A percentile compares a stretch with the other conserved stretches of the same genome.
These are phyloP conservation scores for Daldinia vernicosa DNA, from an alignment of 495 filamentous ascomycete genomes.

Conservation along the genomic window DNA sequence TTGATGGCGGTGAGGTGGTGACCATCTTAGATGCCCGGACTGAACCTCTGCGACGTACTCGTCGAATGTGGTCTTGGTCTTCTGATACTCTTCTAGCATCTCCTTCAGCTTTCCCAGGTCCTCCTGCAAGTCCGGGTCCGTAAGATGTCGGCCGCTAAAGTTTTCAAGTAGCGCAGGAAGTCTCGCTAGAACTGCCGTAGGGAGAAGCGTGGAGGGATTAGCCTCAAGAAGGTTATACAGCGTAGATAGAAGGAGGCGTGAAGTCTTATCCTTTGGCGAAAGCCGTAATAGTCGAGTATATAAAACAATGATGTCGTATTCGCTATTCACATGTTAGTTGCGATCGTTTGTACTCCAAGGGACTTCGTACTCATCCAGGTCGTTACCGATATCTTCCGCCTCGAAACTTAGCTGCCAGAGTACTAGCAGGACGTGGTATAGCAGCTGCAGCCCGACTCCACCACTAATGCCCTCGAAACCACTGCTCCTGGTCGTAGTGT, in stretches of 20 bases:
- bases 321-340: slow-evolving; percentile 59
- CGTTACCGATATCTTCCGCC: slow-evolving; percentile 81
- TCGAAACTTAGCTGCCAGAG: slow-evolving; percentile 98
- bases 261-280: slow-evolving; percentile 98
- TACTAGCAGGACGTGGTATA: slow-evolving; percentile 92
- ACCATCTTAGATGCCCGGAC: slow-evolving; percentile 92
- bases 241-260: slow-evolving; percentile 87
- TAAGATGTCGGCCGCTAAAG: slow-evolving; percentile 81
- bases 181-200: slow-evolving; percentile 80
- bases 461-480: slow-evolving; percentile 73
- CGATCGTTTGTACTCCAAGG: slow-evolving; percentile 10
- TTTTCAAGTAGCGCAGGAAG: slow-evolving; percentile 84
- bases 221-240: slow-evolving; percentile 82
- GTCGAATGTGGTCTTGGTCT: slow-evolving; percentile 96
- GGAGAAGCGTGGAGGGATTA: slow-evolving; percentile 81
- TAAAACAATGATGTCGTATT: slow-evolving; percentile 90
- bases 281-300: slow-evolving; percentile 89
- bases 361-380: slow-evolving; percentile 75
- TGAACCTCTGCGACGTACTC: slow-evolving; percentile 91
- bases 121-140: slow-evolving; percentile 87
- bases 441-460: slow-evolving; percentile 88
- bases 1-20: slow-evolving; percentile 88
- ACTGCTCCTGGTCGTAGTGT: slow-evolving; percentile 61
- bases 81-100: slow-evolving; percentile 91
- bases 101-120: slow-evolving; percentile 79